Evolutionary conservation across 176 grass and related monocot species (phyloP).

Genomic region (Saccharum spontaneum): DNA sequence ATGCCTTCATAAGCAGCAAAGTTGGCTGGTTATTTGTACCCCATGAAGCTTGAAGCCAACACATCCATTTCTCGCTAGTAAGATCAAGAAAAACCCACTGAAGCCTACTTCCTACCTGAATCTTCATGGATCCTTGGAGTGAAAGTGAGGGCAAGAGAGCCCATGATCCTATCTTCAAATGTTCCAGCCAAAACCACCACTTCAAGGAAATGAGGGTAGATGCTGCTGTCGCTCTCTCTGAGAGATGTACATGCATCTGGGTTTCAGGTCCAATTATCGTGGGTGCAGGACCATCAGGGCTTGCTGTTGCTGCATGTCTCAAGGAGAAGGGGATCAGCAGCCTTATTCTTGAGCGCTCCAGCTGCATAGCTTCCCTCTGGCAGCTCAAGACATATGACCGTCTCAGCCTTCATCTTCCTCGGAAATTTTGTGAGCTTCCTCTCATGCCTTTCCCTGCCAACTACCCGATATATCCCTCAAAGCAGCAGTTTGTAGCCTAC

Average conservation of each 20-base stretch:
- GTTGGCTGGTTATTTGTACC: neutral
- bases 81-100: constrained; percentile 34
- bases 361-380: constrained; percentile 91
- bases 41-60: constrained; percentile 30
- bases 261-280: constrained; percentile 79
- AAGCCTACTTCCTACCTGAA: constrained; percentile 27
- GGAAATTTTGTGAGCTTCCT: constrained; percentile 95
- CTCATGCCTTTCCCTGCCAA: constrained; percentile 73
- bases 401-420: constrained; percentile 93
- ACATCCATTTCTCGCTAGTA: constrained; percentile 39
- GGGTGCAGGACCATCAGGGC: constrained; percentile 92
- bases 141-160: constrained; percentile 84
- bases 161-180: constrained; percentile 67
- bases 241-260: constrained; percentile 38
- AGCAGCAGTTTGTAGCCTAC: constrained; percentile 83
- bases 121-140: constrained; percentile 60
- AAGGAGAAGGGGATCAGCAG: constrained; percentile 68
- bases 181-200: constrained; percentile 37
- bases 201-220: constrained; percentile 12
- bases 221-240: constrained; percentile 19
- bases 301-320: constrained; percentile 87
- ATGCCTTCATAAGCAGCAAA: constrained; percentile 35
- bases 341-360: constrained; percentile 80
- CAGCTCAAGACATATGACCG: constrained; percentile 88
- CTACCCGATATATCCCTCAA: constrained; percentile 83